phyloP scores from a whole-genome alignment of 1,139 yeast genomes.

The Suhomyces wounanorum region DNA sequence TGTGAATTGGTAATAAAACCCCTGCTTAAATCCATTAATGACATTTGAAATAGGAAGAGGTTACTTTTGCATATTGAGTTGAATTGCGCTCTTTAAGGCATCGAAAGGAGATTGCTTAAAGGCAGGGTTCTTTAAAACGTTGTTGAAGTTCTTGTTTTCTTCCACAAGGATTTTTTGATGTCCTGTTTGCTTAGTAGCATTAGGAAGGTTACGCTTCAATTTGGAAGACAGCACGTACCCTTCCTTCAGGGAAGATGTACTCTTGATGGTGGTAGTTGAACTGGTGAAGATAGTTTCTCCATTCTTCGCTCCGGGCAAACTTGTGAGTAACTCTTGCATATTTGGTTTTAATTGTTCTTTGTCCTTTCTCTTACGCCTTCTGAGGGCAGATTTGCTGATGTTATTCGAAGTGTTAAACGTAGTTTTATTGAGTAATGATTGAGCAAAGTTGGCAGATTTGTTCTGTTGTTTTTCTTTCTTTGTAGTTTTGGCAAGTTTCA shows the following conservation, averaged over 20 bases:
- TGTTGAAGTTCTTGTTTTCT: conserved; percentile 58
- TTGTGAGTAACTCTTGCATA: conserved; percentile 60
- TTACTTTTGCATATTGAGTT: conserved; percentile 15
- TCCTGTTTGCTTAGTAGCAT: conserved; percentile 58
- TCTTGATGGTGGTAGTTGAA: conserved; percentile 13
- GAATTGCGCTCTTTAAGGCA: conserved; percentile 51
- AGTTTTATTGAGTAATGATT: conserved; percentile 29
- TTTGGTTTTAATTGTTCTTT: conserved; percentile 66
- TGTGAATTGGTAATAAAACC: neutral
- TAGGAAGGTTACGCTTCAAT: conserved; percentile 55
- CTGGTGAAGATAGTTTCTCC: conserved; percentile 14
- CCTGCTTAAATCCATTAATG: too few relatives aligned
- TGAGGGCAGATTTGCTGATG: conserved; percentile 63
- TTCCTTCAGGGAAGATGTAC: conserved; percentile 10
- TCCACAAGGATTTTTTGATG: conserved; percentile 52
- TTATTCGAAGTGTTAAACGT: conserved; percentile 38
- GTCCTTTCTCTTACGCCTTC: conserved; percentile 66
- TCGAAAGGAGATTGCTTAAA: conserved; percentile 61
- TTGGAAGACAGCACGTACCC: conserved; percentile 25
- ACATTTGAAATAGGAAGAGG: too few relatives aligned
- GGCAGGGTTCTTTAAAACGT: conserved; percentile 51
- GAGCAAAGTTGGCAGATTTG: conserved; percentile 34
- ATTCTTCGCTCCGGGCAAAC: conserved; percentile 45
- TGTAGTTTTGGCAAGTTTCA: conserved; percentile 53
- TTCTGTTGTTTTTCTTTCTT: conserved; percentile 55